Conservation (phyloP, 2,329 filamentous ascomycete genomes). For the Daldinia sp. region DNA sequence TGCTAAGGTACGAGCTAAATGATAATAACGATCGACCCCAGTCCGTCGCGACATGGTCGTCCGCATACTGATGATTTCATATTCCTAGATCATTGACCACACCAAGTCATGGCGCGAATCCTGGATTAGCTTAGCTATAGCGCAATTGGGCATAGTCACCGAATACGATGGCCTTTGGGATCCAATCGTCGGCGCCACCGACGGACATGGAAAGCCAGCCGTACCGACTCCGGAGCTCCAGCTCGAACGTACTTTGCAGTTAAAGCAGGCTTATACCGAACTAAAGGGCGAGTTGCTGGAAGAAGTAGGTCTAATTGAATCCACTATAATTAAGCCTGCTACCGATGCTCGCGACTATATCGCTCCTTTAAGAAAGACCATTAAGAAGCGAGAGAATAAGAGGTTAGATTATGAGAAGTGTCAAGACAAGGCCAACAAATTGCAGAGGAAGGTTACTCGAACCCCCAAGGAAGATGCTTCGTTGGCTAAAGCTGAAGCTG, state of each 20-base stretch:
- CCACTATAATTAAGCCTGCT: conserved; percentile 73
- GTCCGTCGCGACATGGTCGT: conserved; percentile 1
- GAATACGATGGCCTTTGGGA: conserved; percentile 79
- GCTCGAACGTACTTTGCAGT: conserved; percentile 68
- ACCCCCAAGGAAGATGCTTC: conserved; percentile 77
- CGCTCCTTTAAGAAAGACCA: conserved; percentile 78
- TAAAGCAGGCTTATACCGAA: conserved; percentile 74
- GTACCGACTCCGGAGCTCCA: conserved; percentile 68
- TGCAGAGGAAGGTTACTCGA: conserved; percentile 73
- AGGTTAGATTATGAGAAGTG: conserved; percentile 83
- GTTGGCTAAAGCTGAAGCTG: conserved; percentile 75
- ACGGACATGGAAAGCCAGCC: conserved; percentile 62
- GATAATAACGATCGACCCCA: not conserved
- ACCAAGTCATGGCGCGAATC: conserved; percentile 80
- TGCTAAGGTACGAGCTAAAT: conserved; percentile 63
- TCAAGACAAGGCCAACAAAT: conserved; percentile 73
- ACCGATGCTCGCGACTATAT: conserved; percentile 73
- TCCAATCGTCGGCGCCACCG: conserved; percentile 73
- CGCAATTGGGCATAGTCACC: conserved; percentile 71
- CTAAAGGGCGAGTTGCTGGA: conserved; percentile 75
- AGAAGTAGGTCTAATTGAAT: conserved; percentile 76
- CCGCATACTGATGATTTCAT: conserved; percentile 17
- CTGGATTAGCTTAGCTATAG: conserved; percentile 75
- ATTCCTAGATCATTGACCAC: conserved; percentile 73
- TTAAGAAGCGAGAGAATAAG: conserved; percentile 85